Conservation (phyloP, 495 filamentous ascomycete species). For the Massariosphaeria phaeospora region DNA sequence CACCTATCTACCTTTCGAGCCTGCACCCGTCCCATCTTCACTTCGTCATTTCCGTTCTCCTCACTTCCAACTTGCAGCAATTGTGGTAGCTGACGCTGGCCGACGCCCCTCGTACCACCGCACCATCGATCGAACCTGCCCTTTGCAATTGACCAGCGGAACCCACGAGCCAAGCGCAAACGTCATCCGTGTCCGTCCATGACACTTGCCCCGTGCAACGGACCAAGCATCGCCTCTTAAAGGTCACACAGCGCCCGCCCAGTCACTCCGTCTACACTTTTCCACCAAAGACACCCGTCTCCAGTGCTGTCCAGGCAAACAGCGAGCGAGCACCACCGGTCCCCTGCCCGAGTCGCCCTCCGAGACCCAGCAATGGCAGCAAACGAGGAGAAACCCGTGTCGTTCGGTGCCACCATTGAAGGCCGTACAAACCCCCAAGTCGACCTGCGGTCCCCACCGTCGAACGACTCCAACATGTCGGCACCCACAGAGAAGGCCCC, state of each 20-base stretch:
- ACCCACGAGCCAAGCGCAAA: conserved; percentile 16
- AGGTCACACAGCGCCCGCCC: conserved; percentile 5
- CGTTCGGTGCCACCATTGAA: conserved; percentile 29
- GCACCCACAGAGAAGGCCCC: conserved; percentile 10
- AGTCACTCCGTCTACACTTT: not conserved
- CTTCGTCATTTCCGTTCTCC: no score
- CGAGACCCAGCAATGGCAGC: conserved; percentile 17
- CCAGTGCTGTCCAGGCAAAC: not conserved
- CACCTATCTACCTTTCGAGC: no score
- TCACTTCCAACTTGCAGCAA: no score
- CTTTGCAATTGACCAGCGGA: not conserved
- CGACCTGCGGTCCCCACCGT: conserved; percentile 17
- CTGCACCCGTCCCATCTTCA: no score
- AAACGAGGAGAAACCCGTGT: conserved; percentile 21
- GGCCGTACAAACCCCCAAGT: conserved; percentile 1
- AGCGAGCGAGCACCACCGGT: not conserved
- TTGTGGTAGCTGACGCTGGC: not conserved
- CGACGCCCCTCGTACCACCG: not conserved
- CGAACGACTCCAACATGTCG: conserved; percentile 23
- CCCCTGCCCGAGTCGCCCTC: not conserved
- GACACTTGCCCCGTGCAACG: not conserved
- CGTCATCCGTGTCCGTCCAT: conserved; percentile 16
- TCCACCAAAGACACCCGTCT: not conserved
- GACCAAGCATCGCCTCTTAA: conserved; percentile 6
- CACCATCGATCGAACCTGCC: not conserved